Base-by-base conservation (phyloP, 192 early-diverging fungal species). In the Coemansia sp. region DNA sequence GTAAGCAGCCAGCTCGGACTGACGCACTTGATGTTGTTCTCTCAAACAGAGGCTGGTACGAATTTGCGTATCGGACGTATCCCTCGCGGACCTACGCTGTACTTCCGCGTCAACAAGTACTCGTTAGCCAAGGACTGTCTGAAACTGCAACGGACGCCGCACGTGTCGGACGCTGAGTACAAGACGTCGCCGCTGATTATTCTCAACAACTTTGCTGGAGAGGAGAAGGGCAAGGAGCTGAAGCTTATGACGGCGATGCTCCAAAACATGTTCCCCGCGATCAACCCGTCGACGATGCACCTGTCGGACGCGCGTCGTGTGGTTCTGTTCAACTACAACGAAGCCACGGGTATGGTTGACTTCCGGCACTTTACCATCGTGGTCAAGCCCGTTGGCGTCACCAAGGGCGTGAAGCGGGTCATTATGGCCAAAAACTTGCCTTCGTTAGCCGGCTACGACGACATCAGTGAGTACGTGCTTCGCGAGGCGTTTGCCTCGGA, bases 181-280 rank as follows among this genome's bases (percentile, higher is more conserved):
- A 86, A 89, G 52, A 88, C 88, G 15, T 77, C 92, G 43, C 96
- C 96, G 15, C 79, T 99, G 47, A 85, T 93, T 51, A 86, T 84
- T 38, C 74, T 87, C n/a, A 83, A 83, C 47, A 81, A 80, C 70
- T 84, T 88, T 76, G 77, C 69, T 0, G 76, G 65, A 51, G 77
- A 73, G 27, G 68, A 63, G 11, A 71, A 70, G 61, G 75, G 73
- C 59, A 77, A 77, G 61, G 70, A 86, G 68, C 87, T 97, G 70
- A 94, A 96, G 82, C 85, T 99, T 47, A 93, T 98, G 91, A 91
- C 91, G 2, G 93, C 94, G 12, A 91, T 96, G 89, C 91, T 99
- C 68, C 97, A 98, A 70, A 97, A 97, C 78, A 89, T 99, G 91
- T 97, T 97, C 73, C 96, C 97, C 1, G 82, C 97, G 1, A 97